A percentile compares a stretch with the other conserved stretches of the same genome.
These are phyloP conservation scores for Teratosphaeria viscida DNA, from an alignment of 2,329 filamentous ascomycete species.

Conservation along the genomic window DNA sequence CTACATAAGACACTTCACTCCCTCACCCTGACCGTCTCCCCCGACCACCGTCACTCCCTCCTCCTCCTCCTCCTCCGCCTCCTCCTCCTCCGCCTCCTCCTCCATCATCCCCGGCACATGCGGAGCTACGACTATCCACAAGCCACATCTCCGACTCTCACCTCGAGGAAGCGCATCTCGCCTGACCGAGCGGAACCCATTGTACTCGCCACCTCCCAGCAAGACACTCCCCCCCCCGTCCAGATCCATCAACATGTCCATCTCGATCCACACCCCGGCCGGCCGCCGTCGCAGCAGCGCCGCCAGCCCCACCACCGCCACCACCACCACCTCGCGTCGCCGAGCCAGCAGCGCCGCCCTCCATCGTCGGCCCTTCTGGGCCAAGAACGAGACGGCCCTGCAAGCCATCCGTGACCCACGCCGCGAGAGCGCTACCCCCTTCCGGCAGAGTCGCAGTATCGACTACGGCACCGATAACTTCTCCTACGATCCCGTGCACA, in stretches of 20 bases:
- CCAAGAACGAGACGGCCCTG: conserved; percentile 14
- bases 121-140: neutral
- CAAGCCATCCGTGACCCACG: conserved; percentile 11
- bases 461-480: conserved; percentile 23
- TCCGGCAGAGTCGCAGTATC: neutral
- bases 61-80: too few species aligned
- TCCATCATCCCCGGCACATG: neutral
- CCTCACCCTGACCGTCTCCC: neutral
- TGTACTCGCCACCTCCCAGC: neutral
- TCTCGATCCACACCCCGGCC: neutral
- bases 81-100: too few species aligned
- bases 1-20: neutral
- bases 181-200: neutral
- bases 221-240: neutral
- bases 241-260: neutral
- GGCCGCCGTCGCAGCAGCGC: neutral
- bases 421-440: conserved; percentile 11
- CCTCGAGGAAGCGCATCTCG: neutral
- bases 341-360: neutral
- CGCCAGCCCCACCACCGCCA: neutral
- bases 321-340: neutral
- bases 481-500: conserved; percentile 26
- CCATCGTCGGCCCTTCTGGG: conserved; percentile 2
- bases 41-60: neutral
- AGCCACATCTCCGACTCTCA: neutral